Percentiles rank a stretch among this genome's conserved stretches.
Evolutionary conservation across 352 stramenopile genomes (phyloP).

Genomic region (Peronospora farinosa): DNA sequence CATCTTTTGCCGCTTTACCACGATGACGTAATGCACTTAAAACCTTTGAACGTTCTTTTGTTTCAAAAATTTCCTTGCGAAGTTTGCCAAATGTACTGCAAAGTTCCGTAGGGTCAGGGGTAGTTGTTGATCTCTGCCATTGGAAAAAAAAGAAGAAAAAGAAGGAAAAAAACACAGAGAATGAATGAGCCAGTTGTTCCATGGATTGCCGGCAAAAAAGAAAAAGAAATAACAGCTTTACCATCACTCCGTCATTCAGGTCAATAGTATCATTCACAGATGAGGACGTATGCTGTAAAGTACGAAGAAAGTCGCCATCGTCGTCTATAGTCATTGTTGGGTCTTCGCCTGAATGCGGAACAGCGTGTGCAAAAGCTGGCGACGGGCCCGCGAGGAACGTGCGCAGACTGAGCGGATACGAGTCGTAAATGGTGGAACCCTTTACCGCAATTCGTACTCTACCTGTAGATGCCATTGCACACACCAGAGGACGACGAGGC

Average conservation of each 20-base stretch:
- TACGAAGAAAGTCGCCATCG: conserved; percentile 25
- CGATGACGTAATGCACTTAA: conserved; percentile 69
- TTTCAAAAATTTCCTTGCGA: conserved; percentile 70
- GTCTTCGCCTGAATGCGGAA: conserved; percentile 20
- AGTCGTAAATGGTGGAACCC: conserved; percentile 54
- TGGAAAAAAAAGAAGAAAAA: conserved; percentile 2
- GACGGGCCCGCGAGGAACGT: conserved; percentile 15
- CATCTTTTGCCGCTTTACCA: conserved; percentile 31
- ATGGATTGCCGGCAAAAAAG: conserved; percentile 8
- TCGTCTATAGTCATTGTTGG: conserved; percentile 20
- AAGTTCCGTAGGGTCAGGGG: conserved; percentile 23
- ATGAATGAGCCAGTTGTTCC: conserved; percentile 2
- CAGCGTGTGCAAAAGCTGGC: conserved; percentile 29
- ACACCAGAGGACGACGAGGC: neutral
- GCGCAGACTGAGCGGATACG: conserved; percentile 53
- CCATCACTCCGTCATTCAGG: conserved; percentile 12
- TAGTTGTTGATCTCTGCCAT: conserved; percentile 7
- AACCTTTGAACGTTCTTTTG: conserved; percentile 67
- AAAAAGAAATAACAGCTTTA: conserved; percentile 8
- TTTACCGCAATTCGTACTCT: conserved; percentile 14
- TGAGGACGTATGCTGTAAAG: conserved; percentile 26
- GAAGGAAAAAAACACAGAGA: neutral
- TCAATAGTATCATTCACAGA: conserved; percentile 22
- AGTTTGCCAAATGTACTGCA: conserved; percentile 64
- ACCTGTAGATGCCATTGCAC: conserved; percentile 19